These are phyloP conservation scores for Colletotrichum sp. DNA, from an alignment of 2,329 filamentous ascomycete genomes.

Conservation along the genomic window DNA sequence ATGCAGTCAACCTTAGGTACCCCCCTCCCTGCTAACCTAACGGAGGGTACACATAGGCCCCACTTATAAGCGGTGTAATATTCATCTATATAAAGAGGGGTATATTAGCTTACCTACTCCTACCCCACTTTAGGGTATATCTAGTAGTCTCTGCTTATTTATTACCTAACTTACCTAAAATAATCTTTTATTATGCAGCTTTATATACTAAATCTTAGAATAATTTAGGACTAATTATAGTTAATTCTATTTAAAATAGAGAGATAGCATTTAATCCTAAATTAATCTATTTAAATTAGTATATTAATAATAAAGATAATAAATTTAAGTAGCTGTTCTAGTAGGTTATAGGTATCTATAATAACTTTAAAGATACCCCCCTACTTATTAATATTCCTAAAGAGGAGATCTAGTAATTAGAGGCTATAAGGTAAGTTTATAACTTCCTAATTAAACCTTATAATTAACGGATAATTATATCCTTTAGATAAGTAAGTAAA, in stretches of 20 bases:
- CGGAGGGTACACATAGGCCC: neutral
- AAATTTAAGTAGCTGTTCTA: neutral
- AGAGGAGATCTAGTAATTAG: neutral
- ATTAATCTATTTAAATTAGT: neutral
- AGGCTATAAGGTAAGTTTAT: neutral
- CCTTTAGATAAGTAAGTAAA: neutral
- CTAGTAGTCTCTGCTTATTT: neutral
- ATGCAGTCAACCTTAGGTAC: neutral
- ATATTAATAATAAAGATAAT: neutral
- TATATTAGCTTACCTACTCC: neutral
- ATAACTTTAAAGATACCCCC: neutral
- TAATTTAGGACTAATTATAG: neutral
- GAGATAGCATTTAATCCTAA: neutral
- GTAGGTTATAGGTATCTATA: neutral
- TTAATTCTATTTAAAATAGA: neutral
- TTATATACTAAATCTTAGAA: neutral
- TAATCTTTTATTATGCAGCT: neutral
- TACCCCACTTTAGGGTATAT: neutral
- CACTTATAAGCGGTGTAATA: neutral
- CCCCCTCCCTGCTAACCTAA: neutral
- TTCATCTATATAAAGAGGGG: neutral
- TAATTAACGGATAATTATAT: neutral
- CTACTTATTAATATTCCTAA: neutral
- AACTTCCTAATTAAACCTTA: neutral
- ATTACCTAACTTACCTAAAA: neutral